These are phyloP conservation scores for Apophysomyces ossiformis DNA, from an alignment of 371 early-diverging fungal species.

Conservation along the genomic window DNA sequence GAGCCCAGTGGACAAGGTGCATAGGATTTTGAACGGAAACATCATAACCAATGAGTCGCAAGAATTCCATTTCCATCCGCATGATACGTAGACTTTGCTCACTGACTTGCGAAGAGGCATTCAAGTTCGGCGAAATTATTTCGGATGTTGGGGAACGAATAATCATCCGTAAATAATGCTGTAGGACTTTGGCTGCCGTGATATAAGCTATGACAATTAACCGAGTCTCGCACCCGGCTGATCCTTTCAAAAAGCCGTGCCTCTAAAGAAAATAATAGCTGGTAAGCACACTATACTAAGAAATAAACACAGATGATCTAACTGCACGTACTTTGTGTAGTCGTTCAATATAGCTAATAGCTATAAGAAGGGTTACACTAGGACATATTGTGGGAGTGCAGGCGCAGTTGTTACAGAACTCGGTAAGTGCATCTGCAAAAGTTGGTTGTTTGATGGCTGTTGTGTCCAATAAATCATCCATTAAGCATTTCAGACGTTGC, in stretches of 20 bases:
- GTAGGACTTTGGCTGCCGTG: constrained; percentile 36
- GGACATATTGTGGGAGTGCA: constrained; percentile 31
- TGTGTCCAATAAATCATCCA: constrained; percentile 26
- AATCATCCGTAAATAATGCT: constrained; percentile 19
- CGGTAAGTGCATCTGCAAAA: constrained; percentile 23
- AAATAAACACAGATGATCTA: not conserved
- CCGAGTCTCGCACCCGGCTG: constrained; percentile 32
- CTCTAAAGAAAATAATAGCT: constrained; percentile 14
- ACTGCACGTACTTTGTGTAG: constrained; percentile 23
- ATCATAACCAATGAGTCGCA: constrained; percentile 54
- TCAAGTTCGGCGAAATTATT: not conserved
- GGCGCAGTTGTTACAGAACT: constrained; percentile 9
- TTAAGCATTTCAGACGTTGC: constrained; percentile 19
- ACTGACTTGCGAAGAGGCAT: not conserved
- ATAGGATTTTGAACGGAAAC: constrained; percentile 29
- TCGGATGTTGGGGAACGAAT: constrained; percentile 11
- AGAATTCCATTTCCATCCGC: constrained; percentile 60
- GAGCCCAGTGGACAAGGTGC: constrained; percentile 32
- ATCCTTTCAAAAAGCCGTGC: constrained; percentile 31
- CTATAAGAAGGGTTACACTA: constrained; percentile 29
- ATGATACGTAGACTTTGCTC: constrained; percentile 21
- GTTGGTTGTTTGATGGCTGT: constrained; percentile 25
- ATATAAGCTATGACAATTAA: constrained; percentile 34
- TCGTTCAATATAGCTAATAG: constrained; percentile 31
- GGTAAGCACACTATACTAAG: no score